phyloP scores from a whole-genome alignment of 2,329 filamentous ascomycete species.

The Exophiala sp. region DNA sequence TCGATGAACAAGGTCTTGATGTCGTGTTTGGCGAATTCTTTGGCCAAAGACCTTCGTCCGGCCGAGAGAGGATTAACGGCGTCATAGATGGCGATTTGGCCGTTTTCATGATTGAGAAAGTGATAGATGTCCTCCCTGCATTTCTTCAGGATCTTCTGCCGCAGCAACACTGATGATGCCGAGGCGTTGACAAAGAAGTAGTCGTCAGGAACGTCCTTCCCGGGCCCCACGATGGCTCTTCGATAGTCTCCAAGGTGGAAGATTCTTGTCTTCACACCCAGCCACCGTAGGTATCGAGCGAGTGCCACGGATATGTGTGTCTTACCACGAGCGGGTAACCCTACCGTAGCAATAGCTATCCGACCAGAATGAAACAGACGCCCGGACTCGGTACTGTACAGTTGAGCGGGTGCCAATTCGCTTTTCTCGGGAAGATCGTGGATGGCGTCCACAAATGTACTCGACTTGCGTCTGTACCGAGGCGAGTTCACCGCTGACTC shows the following conservation, averaged over 20 bases:
- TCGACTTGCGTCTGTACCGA: slow-evolving; percentile 84
- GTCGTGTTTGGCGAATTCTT: slow-evolving; percentile 96
- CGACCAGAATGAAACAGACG: slow-evolving; percentile 93
- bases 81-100: slow-evolving; percentile 97
- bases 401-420: slow-evolving; percentile 85
- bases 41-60: slow-evolving; percentile 76
- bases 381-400: slow-evolving; percentile 97
- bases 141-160: slow-evolving; percentile 96
- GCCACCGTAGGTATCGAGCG: slow-evolving; percentile 89
- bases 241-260: slow-evolving; percentile 97
- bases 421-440: slow-evolving; percentile 82
- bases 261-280: slow-evolving; percentile 95
- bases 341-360: slow-evolving; percentile 96
- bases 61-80: slow-evolving; percentile 87
- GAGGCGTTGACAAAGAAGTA: slow-evolving; percentile 97
- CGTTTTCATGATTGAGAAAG: slow-evolving; percentile 94
- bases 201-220: slow-evolving; percentile 82
- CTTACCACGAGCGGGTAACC: slow-evolving; percentile 88
- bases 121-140: slow-evolving; percentile 95
- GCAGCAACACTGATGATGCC: slow-evolving; percentile 81
- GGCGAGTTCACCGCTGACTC: slow-evolving; percentile 88
- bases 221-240: slow-evolving; percentile 78
- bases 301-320: slow-evolving; percentile 96
- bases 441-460: slow-evolving; percentile 94
- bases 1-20: slow-evolving; percentile 97